Base-by-base conservation (phyloP, 495 filamentous ascomycete genomes). In the Penicillium antarcticum region DNA sequence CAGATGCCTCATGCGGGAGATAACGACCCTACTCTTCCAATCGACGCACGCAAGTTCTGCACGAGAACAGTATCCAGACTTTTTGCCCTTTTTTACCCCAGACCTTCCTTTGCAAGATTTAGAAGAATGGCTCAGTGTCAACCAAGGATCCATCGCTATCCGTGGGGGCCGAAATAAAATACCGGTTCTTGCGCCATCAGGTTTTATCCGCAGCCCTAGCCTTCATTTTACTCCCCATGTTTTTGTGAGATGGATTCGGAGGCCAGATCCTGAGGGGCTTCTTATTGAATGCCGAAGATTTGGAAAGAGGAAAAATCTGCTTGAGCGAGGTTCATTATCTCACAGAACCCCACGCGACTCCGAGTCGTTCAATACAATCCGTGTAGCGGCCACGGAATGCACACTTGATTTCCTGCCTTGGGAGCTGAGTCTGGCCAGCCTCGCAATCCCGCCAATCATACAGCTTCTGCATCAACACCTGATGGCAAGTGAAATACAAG, bases 11-110 rank as follows among this genome's bases (percentile, higher is more conserved):
- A 35, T 45, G 19, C 13, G 29, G 43, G 29, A 35, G 14, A 35
- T 45, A 32, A 33, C 43, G 29, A 34, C 43, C 19, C 32, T 45
- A 35, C 29, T 45, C 1, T 14, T 45, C 17, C 85, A 45, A 33
- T 45, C 43, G n/a, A 33, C 43, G 18, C 43, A 17, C 24, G 29
- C 18, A 33, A 21, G 43, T 32, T 26, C 43, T 33, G 19, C 19
- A 18, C 43, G 34, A 1, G 21, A 10, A 21, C 24, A 16, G 1
- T 45, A 45, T 31, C 43, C 43, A 18, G n/a, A n/a, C n/a, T n/a
- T n/a, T n/a, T n/a, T n/a, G n/a, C n/a, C n/a, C n/a, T n/a, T n/a
- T n/a, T n/a, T 45, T 21, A 45, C 32, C 10, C 43, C 43, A 17
- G 43, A 45, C 34, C 43, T 45, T 34, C 43, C 43, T 19, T 18